phyloP scores from a whole-genome alignment of 106 monocot species.

The Dioscorea alata region DNA sequence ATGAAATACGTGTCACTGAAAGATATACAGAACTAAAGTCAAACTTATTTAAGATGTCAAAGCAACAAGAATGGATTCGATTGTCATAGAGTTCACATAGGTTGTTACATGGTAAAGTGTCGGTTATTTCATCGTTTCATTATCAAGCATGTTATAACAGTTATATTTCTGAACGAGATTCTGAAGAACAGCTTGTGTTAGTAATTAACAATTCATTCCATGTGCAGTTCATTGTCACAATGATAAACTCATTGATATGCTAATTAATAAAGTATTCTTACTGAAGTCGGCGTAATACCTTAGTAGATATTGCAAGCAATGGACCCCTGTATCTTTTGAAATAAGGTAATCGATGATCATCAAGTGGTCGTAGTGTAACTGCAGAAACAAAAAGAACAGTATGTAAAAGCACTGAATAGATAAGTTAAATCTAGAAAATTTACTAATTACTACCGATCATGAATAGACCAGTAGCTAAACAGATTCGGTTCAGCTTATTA shows the following conservation, averaged over 20 bases:
- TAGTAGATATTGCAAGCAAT: slow-evolving; percentile 68
- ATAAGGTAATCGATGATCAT: slow-evolving; percentile 93
- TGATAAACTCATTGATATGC: too few species aligned
- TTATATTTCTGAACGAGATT: too few species aligned
- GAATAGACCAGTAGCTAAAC: not conserved
- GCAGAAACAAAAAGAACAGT: slow-evolving; percentile 12
- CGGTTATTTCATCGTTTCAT: too few species aligned
- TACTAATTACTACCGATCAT: not conserved
- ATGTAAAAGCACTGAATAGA: not conserved
- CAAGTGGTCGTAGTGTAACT: slow-evolving; percentile 87
- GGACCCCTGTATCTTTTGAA: slow-evolving; percentile 72
- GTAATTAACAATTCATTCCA: too few species aligned
- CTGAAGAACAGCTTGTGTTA: too few species aligned
- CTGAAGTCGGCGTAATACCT: slow-evolving; percentile 27
- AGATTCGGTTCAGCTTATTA: not conserved
- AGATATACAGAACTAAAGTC: not conserved
- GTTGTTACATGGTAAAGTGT: too few species aligned
- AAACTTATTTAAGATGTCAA: not conserved
- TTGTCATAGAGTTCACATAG: not conserved
- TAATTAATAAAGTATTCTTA: too few species aligned
- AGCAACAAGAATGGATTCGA: not conserved
- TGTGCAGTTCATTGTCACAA: too few species aligned
- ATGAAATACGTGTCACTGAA: not conserved
- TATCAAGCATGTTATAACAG: too few species aligned
- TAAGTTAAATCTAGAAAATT: not conserved